These are phyloP conservation scores for Blastobotrys petasosporus DNA, from an alignment of 1,139 yeast species.

Conservation along the genomic window DNA sequence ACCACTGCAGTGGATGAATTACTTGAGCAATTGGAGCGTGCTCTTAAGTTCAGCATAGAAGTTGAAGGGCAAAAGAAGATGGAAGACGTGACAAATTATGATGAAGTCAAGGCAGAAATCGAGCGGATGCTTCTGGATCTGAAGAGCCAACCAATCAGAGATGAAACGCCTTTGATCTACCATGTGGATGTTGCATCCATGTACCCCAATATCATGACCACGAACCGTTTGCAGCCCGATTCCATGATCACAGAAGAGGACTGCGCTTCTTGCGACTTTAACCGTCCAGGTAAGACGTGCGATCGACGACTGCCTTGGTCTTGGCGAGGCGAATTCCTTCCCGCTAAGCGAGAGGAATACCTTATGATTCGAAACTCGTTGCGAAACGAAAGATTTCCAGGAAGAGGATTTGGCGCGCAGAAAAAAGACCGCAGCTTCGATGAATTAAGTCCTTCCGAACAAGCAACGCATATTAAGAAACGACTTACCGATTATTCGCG, in stretches of 20 bases:
- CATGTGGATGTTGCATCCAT: constrained; percentile 99
- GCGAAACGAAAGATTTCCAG: constrained; percentile 70
- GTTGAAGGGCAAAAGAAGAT: constrained; percentile 71
- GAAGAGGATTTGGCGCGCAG: constrained; percentile 16
- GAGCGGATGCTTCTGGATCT: constrained; percentile 50
- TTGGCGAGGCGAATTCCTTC: constrained; percentile 96
- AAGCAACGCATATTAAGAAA: constrained; percentile 68
- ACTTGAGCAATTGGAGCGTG: constrained; percentile 61
- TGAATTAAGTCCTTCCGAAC: constrained; percentile 71
- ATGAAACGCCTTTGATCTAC: constrained; percentile 80
- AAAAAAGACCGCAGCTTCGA: constrained; percentile 51
- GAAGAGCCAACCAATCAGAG: constrained; percentile 55
- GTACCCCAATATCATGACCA: constrained; percentile 99
- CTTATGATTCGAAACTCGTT: constrained; percentile 82
- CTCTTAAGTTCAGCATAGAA: constrained; percentile 75
- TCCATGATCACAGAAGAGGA: constrained; percentile 94
- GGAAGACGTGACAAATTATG: constrained; percentile 73
- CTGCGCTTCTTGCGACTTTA: constrained; percentile 96
- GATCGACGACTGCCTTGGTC: constrained; percentile 93
- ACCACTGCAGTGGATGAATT: constrained; percentile 79
- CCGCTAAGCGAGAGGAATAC: constrained; percentile 88
- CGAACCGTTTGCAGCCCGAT: constrained; percentile 95
- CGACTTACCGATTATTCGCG: constrained; percentile 80
- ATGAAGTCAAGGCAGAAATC: constrained; percentile 62
- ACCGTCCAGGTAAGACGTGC: constrained; percentile 89